Evolutionary conservation across 164 flowering plant species (phyloP), one percentile per base, ranked within the genome.

Genomic region (Annona squamosa): DNA sequence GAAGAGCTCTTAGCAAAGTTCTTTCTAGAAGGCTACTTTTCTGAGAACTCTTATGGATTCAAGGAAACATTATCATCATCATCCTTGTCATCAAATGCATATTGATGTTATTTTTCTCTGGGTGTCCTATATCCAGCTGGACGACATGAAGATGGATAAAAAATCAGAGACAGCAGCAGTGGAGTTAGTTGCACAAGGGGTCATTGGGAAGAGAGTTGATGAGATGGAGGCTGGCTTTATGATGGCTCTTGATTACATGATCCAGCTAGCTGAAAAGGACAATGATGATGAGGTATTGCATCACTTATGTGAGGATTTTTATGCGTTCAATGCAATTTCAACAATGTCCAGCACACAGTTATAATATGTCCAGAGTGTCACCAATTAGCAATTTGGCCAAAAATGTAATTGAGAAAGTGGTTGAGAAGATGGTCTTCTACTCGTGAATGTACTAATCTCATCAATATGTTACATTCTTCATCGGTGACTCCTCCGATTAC

Each of bases 241-340:
- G 90, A 88, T 88, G 94, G 99, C 99, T 65, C 85, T 95, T 42
- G 99, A 95, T 85, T 92, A 88, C 87, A 95, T 95, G 99, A 95
- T 95, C 74, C 86, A 87, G 78, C 78, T 75, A 64, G 98, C 98
- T 57, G 96, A 87, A 48, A 90, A 86, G 65, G 96, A 92, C 79
- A 72, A 86, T 61, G 99, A 95, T 85, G 93, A 91, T 48, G 84
- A 89, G 92, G 99, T 90, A 78, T 62, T 42, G 5, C 7, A 7
- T 13, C 44, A 44, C 2, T 4, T 10, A 64, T 64, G 67, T 43
- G 42, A 64, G 37, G 42, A 64, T 64, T 19, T 37, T 42, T 26
- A 26, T 26, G 37, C 37, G 41, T 42, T 65, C 9, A 6, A 5
- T 4, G 13, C 47, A 10, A 65, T 65, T 65, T 41, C 42, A 65